Percentiles rank a stretch among this genome's conserved stretches.
Conservation (phyloP, 148 eudicot species). For the Talinum fruticosum region DNA sequence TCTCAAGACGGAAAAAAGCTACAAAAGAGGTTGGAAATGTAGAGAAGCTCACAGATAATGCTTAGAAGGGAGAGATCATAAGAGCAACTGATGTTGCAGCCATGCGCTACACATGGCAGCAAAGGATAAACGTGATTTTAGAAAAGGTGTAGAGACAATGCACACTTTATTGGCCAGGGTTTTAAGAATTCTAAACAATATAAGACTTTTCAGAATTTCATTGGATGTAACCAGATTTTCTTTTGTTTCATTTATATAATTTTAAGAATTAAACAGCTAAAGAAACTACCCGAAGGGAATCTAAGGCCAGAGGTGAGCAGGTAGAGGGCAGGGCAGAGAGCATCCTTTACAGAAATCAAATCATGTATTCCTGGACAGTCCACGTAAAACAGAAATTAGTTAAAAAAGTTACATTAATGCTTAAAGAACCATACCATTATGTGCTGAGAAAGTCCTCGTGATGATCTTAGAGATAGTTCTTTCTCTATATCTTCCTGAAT, state of each 20-base stretch:
- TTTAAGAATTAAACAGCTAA: background rate
- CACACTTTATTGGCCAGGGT: background rate
- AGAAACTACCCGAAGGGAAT: background rate
- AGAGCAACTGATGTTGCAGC: background rate
- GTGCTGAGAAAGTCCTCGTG: constrained; percentile 64
- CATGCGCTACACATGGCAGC: background rate
- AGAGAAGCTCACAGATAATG: background rate
- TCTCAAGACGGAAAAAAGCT: background rate
- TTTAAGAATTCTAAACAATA: background rate
- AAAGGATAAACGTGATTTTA: background rate
- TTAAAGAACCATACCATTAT: constrained; percentile 51
- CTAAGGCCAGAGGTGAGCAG: background rate
- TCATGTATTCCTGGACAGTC: background rate
- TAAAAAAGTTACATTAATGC: background rate
- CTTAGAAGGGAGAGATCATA: background rate
- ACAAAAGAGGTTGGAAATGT: background rate
- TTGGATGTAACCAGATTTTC: background rate
- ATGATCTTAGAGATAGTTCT: constrained; percentile 52
- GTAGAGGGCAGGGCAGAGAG: background rate
- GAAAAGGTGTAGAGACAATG: background rate
- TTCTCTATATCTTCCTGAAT: constrained; percentile 92
- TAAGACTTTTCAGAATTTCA: background rate
- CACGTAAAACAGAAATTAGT: background rate
- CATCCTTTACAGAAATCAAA: background rate
- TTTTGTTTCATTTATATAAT: background rate